phyloP scores from a whole-genome alignment of 2,329 filamentous ascomycete genomes.

The Penicillium concentricum region DNA sequence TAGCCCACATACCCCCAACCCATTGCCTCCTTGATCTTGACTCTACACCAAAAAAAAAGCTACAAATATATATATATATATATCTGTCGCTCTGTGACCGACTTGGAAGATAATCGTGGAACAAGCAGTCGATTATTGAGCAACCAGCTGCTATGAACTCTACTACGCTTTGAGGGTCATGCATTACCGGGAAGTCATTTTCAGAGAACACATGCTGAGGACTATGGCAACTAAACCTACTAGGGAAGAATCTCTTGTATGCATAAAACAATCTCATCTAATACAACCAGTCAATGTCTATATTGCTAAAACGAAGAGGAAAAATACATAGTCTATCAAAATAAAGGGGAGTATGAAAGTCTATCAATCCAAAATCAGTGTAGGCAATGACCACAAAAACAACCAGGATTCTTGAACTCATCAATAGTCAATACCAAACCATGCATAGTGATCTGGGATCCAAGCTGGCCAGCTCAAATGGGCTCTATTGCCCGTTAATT shows the following conservation, averaged over 20 bases:
- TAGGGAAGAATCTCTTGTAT: not conserved
- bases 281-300: not conserved
- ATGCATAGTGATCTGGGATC: not conserved
- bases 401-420: not conserved
- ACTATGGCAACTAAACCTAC: not conserved
- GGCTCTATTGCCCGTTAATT: too few species aligned
- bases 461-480: not conserved
- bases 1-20: not conserved
- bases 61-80: not conserved
- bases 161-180: not conserved
- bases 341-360: not conserved
- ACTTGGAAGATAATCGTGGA: not conserved
- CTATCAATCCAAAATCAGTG: not conserved
- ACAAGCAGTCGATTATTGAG: not conserved
- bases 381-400: not conserved
- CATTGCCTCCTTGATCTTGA: too few species aligned
- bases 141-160: not conserved
- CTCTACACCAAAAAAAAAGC: not conserved
- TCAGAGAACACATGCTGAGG: not conserved
- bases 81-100: fast-evolving
- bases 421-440: too few species aligned
- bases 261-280: not conserved
- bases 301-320: not conserved
- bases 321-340: not conserved
- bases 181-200: not conserved